phyloP scores from a whole-genome alignment of 345 rosid genomes.

The Noccaea bulbosa region DNA sequence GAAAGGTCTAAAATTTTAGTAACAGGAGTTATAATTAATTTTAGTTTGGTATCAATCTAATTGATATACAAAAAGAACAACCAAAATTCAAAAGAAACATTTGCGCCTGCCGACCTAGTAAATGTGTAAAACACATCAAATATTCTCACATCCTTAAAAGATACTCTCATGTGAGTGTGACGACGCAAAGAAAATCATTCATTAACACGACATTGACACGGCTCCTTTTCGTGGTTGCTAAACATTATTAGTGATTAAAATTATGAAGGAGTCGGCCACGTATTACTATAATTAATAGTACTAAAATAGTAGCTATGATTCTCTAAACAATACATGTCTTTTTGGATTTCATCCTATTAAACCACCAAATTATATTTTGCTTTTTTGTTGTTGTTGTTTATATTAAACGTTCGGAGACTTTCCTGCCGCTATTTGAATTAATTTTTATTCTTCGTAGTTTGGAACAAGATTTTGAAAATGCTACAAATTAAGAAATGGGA shows the following conservation, averaged over 20 bases:
- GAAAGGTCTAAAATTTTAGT: not conserved
- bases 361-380: not conserved
- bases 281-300: not conserved
- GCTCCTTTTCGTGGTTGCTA: not conserved
- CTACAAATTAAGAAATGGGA: not conserved
- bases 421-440: not conserved
- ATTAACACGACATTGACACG: slow-evolving; percentile 18
- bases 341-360: not conserved
- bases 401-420: not conserved
- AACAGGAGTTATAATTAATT: not conserved
- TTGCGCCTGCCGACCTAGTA: slow-evolving; percentile 12
- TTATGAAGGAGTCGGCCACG: slow-evolving; percentile 13
- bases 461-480: not conserved
- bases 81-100: not conserved
- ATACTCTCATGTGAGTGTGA: slow-evolving; percentile 16
- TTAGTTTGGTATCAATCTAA: slow-evolving; percentile 9
- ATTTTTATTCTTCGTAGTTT: slow-evolving; percentile 8
- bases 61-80: not conserved
- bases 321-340: not conserved
- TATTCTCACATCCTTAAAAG: slow-evolving; percentile 23
- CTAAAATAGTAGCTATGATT: too few species aligned
- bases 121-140: slow-evolving; percentile 12
- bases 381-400: slow-evolving; percentile 8
- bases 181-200: slow-evolving; percentile 16
- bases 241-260: slow-evolving; percentile 6